Conservation (phyloP, 805 yeast genomes). For the Kodamaea kakaduensis region DNA sequence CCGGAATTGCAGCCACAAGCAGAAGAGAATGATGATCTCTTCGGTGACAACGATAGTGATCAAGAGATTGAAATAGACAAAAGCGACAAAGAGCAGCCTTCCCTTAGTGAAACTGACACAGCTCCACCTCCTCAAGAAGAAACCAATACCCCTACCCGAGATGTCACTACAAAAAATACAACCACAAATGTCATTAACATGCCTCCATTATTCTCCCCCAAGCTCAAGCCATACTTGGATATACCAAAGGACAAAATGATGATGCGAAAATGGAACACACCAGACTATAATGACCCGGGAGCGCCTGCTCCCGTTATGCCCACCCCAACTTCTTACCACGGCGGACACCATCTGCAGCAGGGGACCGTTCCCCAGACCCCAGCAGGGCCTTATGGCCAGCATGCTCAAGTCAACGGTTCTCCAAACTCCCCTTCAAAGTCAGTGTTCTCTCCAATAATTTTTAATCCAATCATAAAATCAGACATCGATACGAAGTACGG, state of each 20-base stretch:
- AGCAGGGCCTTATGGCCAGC: background rate
- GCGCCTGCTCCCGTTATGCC: conserved; percentile 68
- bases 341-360: background rate
- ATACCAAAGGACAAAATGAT: conserved; percentile 61
- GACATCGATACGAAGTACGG: conserved; percentile 83
- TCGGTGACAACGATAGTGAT: conserved; percentile 3
- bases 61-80: conserved; percentile 17
- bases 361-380: background rate
- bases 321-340: conserved; percentile 19
- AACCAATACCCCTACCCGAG: too few species aligned
- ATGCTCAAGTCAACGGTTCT: too few species aligned
- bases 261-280: conserved; percentile 39
- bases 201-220: conserved; percentile 2
- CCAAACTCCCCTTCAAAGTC: conserved; percentile 31
- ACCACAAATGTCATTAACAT: too few species aligned
- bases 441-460: conserved; percentile 75
- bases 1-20: conserved; percentile 14
- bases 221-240: conserved; percentile 31
- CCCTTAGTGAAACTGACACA: too few species aligned
- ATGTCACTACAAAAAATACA: too few species aligned
- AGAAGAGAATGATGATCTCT: conserved; percentile 9
- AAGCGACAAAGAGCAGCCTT: conserved; percentile 4
- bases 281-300: conserved; percentile 72
- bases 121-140: too few species aligned
- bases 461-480: conserved; percentile 73